Evolutionary conservation across 805 yeast genomes (phyloP).

Genomic region (Alloascoidea africana): DNA sequence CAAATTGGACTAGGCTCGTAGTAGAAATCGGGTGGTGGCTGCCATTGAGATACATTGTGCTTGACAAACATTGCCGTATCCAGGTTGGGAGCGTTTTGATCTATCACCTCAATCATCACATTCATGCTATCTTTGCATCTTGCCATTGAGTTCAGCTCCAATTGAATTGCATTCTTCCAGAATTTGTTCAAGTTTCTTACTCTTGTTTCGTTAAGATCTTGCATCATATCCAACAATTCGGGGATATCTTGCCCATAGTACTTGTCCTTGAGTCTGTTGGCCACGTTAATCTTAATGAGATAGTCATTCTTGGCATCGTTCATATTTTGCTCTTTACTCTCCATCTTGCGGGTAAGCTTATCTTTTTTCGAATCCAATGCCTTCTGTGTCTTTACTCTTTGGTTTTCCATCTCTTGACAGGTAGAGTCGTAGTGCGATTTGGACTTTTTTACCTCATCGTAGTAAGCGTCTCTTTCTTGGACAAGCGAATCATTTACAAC

Average conservation of each 20-base stretch:
- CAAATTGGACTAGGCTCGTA: constrained; percentile 85
- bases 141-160: constrained; percentile 44
- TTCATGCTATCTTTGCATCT: constrained; percentile 27
- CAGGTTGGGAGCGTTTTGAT: constrained; percentile 53
- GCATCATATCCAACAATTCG: constrained; percentile 70
- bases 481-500: constrained; percentile 43
- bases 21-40: constrained; percentile 72
- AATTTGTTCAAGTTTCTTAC: constrained; percentile 57
- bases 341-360: constrained; percentile 29
- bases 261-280: constrained; percentile 86
- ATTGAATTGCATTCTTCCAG: constrained; percentile 40
- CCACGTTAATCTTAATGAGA: constrained; percentile 63
- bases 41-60: constrained; percentile 68
- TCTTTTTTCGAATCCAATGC: constrained; percentile 30
- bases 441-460: constrained; percentile 41
- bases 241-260: constrained; percentile 89
- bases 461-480: constrained; percentile 28
- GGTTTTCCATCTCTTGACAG: constrained; percentile 68
- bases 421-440: constrained; percentile 70
- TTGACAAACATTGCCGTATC: constrained; percentile 88
- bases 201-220: constrained; percentile 69
- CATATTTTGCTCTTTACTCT: constrained; percentile 66
- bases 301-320: constrained; percentile 76
- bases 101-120: constrained; percentile 37
- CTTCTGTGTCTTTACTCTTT: constrained; percentile 61